A percentile compares a stretch with the other conserved stretches of the same genome.
phyloP scores from a whole-genome alignment of 768 basidiomycete genomes.

The Boletus rufocinnamomeus region DNA sequence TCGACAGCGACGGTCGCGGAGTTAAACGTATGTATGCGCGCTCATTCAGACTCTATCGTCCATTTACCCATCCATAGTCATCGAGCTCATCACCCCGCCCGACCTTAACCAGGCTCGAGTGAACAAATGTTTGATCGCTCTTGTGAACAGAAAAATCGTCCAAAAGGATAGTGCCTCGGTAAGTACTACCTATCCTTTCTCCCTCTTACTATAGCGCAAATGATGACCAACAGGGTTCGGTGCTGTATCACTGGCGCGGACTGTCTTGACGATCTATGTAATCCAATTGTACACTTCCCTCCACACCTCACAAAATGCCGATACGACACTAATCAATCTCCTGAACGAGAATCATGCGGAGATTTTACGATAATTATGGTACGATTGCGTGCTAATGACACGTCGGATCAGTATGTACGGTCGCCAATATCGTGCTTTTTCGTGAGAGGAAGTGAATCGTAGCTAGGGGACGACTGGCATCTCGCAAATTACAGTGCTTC shows the following conservation, averaged over 20 bases:
- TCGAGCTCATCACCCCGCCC: conserved; percentile 74
- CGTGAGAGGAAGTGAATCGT: background rate
- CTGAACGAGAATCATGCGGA: background rate
- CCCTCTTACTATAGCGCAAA: background rate
- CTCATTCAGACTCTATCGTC: background rate
- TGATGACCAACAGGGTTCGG: conserved; percentile 49
- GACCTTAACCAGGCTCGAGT: conserved; percentile 89
- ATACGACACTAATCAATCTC: background rate
- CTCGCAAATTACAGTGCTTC: background rate
- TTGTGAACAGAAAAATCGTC: conserved; percentile 85
- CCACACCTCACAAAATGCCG: background rate
- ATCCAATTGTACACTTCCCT: background rate
- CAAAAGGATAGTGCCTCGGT: conserved; percentile 71
- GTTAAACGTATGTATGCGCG: conserved; percentile 55
- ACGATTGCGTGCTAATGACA: background rate
- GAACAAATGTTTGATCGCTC: conserved; percentile 90
- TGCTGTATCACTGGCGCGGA: conserved; percentile 73
- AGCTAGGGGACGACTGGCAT: background rate
- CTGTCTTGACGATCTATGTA: conserved; percentile 28
- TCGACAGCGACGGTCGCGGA: conserved; percentile 61
- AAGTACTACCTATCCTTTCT: conserved; percentile 14
- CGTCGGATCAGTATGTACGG: background rate
- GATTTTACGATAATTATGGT: background rate
- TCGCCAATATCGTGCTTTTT: background rate
- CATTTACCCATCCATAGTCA: conserved; percentile 48